Evolutionary conservation across 352 stramenopile genomes (phyloP).

Genomic region (Pythium phragmiticola): DNA sequence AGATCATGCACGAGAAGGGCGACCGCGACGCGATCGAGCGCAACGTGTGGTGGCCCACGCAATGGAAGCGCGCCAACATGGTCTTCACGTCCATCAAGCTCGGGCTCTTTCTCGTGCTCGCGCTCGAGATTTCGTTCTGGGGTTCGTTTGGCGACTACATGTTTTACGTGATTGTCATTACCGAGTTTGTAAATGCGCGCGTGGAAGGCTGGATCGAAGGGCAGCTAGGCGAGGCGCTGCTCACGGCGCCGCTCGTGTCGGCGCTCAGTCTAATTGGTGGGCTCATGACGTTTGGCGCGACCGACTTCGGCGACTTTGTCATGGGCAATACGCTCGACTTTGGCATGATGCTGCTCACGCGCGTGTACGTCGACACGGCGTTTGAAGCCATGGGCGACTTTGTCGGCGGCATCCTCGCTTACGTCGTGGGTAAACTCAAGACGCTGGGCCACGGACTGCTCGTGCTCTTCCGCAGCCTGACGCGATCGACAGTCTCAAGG

Average conservation of each 20-base stretch:
- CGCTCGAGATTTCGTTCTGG: constrained; percentile 97
- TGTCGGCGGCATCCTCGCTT: constrained; percentile 38
- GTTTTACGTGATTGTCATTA: constrained; percentile 94
- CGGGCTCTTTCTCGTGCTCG: constrained; percentile 91
- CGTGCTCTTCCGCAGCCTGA: constrained; percentile 53
- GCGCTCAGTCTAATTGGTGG: constrained; percentile 88
- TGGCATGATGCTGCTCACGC: constrained; percentile 92
- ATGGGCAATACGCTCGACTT: constrained; percentile 94
- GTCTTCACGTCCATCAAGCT: constrained; percentile 93
- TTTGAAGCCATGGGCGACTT: constrained; percentile 80
- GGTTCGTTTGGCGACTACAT: constrained; percentile 93
- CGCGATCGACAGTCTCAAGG: constrained; percentile 32
- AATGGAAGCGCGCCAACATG: constrained; percentile 96
- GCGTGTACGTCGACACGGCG: constrained; percentile 89
- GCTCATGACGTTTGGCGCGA: constrained; percentile 94
- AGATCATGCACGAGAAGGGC: constrained; percentile 83
- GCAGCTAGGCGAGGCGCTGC: constrained; percentile 89
- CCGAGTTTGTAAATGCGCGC: constrained; percentile 88
- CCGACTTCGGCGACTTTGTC: constrained; percentile 97
- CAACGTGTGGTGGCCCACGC: constrained; percentile 87
- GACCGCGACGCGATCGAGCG: constrained; percentile 61
- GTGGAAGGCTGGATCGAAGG: constrained; percentile 89
- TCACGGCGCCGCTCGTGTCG: constrained; percentile 90
- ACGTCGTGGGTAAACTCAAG: constrained; percentile 42
- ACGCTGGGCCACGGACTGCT: constrained; percentile 29